Evolutionary conservation across 768 basidiomycete species (phyloP).

Genomic region (Suillus cothurnatus): DNA sequence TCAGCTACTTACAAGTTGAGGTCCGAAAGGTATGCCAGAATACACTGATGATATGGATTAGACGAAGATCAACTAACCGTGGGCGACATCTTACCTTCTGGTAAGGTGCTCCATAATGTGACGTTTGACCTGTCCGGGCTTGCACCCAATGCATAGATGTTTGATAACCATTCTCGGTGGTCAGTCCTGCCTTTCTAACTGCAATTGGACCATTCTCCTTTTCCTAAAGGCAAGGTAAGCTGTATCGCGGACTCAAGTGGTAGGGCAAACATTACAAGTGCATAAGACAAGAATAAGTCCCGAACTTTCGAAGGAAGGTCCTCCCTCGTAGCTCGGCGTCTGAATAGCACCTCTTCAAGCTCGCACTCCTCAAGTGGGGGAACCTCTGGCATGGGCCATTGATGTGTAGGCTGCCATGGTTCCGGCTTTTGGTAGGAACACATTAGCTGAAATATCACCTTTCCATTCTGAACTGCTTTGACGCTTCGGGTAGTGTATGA

Average conservation of each 20-base stretch:
- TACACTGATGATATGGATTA: slow-evolving; percentile 52
- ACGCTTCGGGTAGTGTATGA: slow-evolving; percentile 71
- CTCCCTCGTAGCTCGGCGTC: slow-evolving; percentile 28
- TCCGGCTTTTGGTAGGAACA: slow-evolving; percentile 87
- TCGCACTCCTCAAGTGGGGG: slow-evolving; percentile 64
- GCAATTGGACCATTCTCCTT: slow-evolving; percentile 68
- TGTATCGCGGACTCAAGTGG: neutral
- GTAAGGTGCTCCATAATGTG: slow-evolving; percentile 67
- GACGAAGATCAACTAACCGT: slow-evolving; percentile 5
- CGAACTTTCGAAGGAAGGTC: slow-evolving; percentile 36
- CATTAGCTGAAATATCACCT: slow-evolving; percentile 60
- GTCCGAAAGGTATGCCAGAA: slow-evolving; percentile 80
- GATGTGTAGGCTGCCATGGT: slow-evolving; percentile 68
- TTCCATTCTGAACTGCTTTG: slow-evolving; percentile 59
- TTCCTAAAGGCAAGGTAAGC: slow-evolving; percentile 45
- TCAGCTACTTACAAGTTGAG: slow-evolving; percentile 61
- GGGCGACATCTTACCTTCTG: slow-evolving; percentile 58
- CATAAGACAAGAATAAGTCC: slow-evolving; percentile 33
- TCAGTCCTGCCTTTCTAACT: slow-evolving; percentile 54
- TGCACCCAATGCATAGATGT: slow-evolving; percentile 81
- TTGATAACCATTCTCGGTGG: slow-evolving; percentile 48
- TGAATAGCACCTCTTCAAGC: slow-evolving; percentile 50
- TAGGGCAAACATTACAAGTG: slow-evolving; percentile 21
- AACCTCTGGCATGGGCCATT: slow-evolving; percentile 68
- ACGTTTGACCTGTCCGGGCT: slow-evolving; percentile 55